Evolutionary conservation across 345 rosid genomes (phyloP).

Genomic region (Arabidopsis suecica): DNA sequence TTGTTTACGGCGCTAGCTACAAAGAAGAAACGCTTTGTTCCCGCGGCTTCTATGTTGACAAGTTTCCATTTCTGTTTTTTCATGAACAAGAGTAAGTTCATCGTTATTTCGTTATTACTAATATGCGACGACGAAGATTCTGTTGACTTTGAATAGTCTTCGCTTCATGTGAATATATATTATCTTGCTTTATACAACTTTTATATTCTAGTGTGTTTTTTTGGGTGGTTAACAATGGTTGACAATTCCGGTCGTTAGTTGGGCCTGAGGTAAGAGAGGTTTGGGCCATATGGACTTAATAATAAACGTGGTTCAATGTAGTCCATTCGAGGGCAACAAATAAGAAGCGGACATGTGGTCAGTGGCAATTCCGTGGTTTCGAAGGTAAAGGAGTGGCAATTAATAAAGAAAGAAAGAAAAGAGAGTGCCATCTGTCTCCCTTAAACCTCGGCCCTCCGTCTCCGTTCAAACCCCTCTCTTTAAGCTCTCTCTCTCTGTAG

Average conservation of each 20-base stretch:
- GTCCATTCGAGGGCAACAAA: constrained; percentile 1
- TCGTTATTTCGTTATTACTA: constrained; percentile 18
- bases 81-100: neutral
- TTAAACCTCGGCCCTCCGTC: constrained; percentile 47
- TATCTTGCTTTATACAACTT: too few relatives aligned
- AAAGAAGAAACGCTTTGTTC: constrained; percentile 19
- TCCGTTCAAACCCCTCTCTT: constrained; percentile 12
- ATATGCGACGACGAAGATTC: constrained; percentile 17
- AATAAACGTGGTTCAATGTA: neutral
- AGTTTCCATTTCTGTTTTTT: constrained; percentile 4
- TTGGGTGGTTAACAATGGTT: constrained; percentile 19
- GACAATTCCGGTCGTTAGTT: neutral
- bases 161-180: neutral
- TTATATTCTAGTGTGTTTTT: neutral
- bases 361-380: constrained; percentile 48
- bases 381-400: neutral
- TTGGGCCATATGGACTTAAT: neutral
- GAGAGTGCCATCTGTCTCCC: constrained; percentile 30
- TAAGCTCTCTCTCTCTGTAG: neutral
- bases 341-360: neutral
- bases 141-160: constrained; percentile 39
- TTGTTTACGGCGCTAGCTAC: constrained; percentile 6
- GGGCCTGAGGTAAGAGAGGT: constrained; percentile 25
- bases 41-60: constrained; percentile 40
- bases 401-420: neutral